Evolutionary conservation across 192 early-diverging fungal genomes (phyloP).

Genomic region (Entomortierella chlamydospora): DNA sequence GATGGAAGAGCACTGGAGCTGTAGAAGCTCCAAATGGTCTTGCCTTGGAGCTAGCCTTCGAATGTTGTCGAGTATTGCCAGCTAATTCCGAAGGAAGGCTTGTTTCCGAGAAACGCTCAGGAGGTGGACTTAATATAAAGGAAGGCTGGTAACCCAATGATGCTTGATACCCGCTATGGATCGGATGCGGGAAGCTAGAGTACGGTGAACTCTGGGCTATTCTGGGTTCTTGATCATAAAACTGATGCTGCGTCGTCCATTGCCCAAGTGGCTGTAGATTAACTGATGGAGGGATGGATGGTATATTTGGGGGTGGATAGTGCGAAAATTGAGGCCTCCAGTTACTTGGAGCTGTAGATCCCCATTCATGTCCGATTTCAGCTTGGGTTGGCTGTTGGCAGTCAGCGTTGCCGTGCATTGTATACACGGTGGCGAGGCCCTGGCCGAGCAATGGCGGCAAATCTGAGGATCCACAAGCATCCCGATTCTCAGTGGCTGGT

Average conservation of each 20-base stretch:
- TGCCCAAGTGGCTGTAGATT: background rate
- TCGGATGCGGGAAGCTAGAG: background rate
- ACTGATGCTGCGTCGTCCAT: background rate
- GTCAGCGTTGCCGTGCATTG: too few relatives aligned
- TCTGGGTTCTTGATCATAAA: background rate
- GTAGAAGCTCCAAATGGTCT: background rate
- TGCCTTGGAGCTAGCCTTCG: background rate
- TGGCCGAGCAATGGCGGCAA: too few relatives aligned
- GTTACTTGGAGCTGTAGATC: too few relatives aligned
- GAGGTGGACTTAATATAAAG: background rate
- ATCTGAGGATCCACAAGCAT: too few relatives aligned
- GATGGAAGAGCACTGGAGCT: background rate
- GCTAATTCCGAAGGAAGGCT: background rate
- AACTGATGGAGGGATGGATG: background rate
- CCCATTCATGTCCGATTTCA: too few relatives aligned
- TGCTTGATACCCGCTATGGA: background rate
- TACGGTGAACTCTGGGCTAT: background rate
- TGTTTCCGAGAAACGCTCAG: background rate
- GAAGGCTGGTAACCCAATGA: background rate
- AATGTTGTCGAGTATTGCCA: background rate
- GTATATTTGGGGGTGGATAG: background rate
- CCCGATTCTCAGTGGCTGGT: background rate
- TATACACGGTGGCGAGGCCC: too few relatives aligned
- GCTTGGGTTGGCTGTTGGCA: too few relatives aligned
- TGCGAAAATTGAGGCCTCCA: background rate